Evolutionary conservation across 345 rosid genomes (phyloP).

Genomic region (Orychophragmus violaceus): DNA sequence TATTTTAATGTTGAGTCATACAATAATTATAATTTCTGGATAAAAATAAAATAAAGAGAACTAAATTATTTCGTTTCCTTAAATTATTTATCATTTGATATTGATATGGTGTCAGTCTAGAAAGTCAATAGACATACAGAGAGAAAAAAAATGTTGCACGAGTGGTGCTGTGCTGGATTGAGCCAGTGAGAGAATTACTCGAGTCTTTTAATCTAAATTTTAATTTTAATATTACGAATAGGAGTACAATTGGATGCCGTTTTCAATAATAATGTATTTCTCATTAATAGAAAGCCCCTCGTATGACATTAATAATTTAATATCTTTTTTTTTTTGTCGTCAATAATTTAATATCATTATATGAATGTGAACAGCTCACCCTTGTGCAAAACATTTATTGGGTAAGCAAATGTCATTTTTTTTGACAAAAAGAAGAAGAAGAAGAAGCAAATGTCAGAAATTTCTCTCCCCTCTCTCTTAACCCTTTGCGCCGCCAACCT

Average conservation of each 20-base stretch:
- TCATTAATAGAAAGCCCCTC: background rate
- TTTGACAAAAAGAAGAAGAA: too few relatives aligned
- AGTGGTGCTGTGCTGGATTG: slow-evolving; percentile 43
- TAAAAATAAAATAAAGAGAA: background rate
- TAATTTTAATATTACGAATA: background rate
- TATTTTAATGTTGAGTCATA: too few relatives aligned
- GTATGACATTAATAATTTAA: background rate
- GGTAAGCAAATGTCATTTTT: slow-evolving; percentile 25
- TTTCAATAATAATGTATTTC: background rate
- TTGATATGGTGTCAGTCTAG: slow-evolving; percentile 16
- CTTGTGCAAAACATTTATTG: slow-evolving; percentile 19
- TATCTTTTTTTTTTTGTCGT: too few relatives aligned
- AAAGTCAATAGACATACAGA: slow-evolving; percentile 21
- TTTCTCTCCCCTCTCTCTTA: too few relatives aligned
- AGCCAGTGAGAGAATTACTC: slow-evolving; percentile 20
- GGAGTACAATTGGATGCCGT: slow-evolving; percentile 10
- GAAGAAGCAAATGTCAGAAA: too few relatives aligned
- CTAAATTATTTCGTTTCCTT: background rate
- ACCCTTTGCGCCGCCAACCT: too few relatives aligned
- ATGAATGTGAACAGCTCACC: slow-evolving; percentile 24
- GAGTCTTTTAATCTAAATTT: background rate
- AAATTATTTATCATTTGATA: background rate
- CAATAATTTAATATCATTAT: too few relatives aligned
- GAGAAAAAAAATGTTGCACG: slow-evolving; percentile 44
- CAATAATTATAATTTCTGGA: background rate